Evolutionary conservation across 768 basidiomycete species (phyloP).

Genomic region (Mycena venus): DNA sequence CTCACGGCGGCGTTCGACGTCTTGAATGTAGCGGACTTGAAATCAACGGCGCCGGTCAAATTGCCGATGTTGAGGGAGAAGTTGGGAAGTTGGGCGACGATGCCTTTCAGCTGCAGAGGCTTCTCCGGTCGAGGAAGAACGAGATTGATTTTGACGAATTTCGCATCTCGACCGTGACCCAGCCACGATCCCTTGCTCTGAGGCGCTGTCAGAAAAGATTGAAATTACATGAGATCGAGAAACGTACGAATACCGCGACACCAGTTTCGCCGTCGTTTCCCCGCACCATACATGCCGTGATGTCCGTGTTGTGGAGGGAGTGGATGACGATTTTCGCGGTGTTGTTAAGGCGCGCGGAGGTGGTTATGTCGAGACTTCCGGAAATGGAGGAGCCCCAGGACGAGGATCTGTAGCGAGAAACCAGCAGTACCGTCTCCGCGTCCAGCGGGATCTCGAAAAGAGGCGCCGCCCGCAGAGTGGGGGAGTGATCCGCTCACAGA

Average conservation of each 20-base stretch:
- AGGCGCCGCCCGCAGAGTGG: background rate
- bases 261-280: background rate
- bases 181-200: background rate
- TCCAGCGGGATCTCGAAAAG: slow-evolving; percentile 14
- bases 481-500: background rate
- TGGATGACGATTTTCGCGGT: background rate
- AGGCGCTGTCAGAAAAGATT: background rate
- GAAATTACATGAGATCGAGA: background rate
- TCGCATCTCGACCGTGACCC: background rate
- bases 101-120: slow-evolving; percentile 2
- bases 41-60: background rate
- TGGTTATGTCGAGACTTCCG: slow-evolving; percentile 5
- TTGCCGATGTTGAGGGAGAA: slow-evolving; percentile 14
- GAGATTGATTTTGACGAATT: slow-evolving; percentile 13
- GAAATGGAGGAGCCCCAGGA: background rate
- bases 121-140: background rate
- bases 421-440: background rate
- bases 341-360: slow-evolving; percentile 3
- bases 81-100: slow-evolving; percentile 18
- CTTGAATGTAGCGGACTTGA: background rate
- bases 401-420: background rate
- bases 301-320: background rate
- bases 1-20: slow-evolving; percentile 15
- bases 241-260: slow-evolving; percentile 24
- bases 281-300: slow-evolving; percentile 3